Evolutionary conservation across 2,329 filamentous ascomycete genomes (phyloP).

Genomic region (Furcasterigmium furcatum): DNA sequence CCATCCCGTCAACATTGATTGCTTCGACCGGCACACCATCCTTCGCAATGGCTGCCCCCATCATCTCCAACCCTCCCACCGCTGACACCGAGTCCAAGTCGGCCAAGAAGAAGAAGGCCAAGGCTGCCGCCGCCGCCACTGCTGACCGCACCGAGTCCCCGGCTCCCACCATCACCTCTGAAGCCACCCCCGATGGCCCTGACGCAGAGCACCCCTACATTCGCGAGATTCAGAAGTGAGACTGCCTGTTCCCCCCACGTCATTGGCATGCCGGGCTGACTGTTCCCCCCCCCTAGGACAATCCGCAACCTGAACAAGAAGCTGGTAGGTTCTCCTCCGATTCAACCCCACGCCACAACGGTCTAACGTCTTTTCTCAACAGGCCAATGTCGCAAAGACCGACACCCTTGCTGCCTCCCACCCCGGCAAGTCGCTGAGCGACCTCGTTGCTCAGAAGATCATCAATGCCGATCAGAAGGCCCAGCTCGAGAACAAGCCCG

Average conservation of each 20-base stretch:
- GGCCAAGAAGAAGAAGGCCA: conserved; percentile 62
- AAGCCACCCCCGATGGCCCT: conserved; percentile 50
- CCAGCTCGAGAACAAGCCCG: conserved; percentile 73
- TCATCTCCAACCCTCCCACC: conserved; percentile 58
- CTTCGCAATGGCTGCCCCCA: conserved; percentile 58
- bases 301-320: conserved; percentile 94
- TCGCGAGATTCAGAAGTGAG: conserved; percentile 87
- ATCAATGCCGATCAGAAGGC: conserved; percentile 81
- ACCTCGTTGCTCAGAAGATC: conserved; percentile 66
- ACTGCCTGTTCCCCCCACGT: no score
- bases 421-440: conserved; percentile 67
- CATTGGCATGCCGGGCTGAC: no score
- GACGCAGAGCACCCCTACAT: conserved; percentile 79
- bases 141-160: conserved; percentile 51
- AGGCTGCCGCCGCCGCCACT: conserved; percentile 65
- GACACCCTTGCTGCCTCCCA: conserved; percentile 68
- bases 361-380: conserved; percentile 6
- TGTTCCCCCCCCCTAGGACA: no score
- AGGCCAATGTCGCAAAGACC: conserved; percentile 71
- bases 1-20: no score
- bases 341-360: not conserved
- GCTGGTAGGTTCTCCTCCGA: conserved; percentile 59
- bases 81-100: conserved; percentile 61
- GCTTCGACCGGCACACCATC: no score
- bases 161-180: conserved; percentile 44